Percentiles rank a stretch among this genome's conserved stretches.
phyloP scores from a whole-genome alignment of 257 asterid species.

The Salvia splendens region DNA sequence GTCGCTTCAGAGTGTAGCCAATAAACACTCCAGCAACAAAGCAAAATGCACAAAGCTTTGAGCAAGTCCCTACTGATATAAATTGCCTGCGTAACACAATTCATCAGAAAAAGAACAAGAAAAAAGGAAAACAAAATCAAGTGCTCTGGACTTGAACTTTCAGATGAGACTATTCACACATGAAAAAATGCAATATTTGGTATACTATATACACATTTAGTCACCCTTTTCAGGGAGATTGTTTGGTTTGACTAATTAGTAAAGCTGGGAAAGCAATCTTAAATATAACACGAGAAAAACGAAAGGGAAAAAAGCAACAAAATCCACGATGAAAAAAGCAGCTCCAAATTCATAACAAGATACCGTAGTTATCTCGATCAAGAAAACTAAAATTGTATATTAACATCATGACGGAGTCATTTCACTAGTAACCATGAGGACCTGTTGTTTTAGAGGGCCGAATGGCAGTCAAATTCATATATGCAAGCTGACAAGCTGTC shows the following conservation, averaged over 20 bases:
- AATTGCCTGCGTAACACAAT: slow-evolving; percentile 47
- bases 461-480: neutral
- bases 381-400: neutral
- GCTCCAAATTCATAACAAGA: neutral
- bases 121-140: no score
- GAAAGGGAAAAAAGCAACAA: neutral
- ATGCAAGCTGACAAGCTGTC: neutral
- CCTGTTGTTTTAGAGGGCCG: neutral
- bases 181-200: neutral
- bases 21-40: slow-evolving; percentile 77
- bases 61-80: slow-evolving; percentile 68
- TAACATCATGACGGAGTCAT: neutral
- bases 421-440: slow-evolving; percentile 8
- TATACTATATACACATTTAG: neutral
- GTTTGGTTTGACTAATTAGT: neutral
- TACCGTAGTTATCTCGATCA: neutral
- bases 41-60: slow-evolving; percentile 74
- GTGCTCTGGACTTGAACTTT: slow-evolving; percentile 39
- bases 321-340: neutral
- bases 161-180: neutral
- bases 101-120: no score
- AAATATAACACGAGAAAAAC: neutral
- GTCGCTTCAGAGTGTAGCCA: slow-evolving; percentile 80
- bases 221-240: neutral
- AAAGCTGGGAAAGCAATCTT: neutral